A percentile compares a stretch with the other conserved stretches of the same genome.
Evolutionary conservation across 352 stramenopile genomes (phyloP).

Genomic region (Phytopythium ostracodes): DNA sequence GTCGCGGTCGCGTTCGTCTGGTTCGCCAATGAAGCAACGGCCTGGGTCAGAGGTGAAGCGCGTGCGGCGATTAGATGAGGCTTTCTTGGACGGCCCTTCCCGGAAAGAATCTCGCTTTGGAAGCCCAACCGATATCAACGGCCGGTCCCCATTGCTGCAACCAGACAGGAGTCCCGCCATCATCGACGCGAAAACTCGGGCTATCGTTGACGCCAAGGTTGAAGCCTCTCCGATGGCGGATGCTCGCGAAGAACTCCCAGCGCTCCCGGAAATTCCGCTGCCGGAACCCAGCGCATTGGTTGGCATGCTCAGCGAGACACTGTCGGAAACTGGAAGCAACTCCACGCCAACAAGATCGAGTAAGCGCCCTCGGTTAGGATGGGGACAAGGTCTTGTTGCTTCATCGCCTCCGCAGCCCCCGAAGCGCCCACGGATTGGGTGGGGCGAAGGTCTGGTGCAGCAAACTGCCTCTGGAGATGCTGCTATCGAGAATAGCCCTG

Average conservation of each 20-base stretch:
- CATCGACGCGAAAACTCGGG: not conserved
- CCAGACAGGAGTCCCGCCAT: not conserved
- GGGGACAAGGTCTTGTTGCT: constrained; percentile 78
- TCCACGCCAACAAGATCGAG: constrained; percentile 42
- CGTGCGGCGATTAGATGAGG: constrained; percentile 4
- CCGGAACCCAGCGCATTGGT: constrained; percentile 12
- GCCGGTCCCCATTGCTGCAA: not conserved
- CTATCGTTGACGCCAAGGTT: not conserved
- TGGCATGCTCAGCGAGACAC: constrained; percentile 11
- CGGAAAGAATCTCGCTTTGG: constrained; percentile 1
- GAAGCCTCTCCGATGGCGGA: not conserved
- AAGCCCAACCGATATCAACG: not conserved
- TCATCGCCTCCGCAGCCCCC: constrained; percentile 48
- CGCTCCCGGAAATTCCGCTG: constrained; percentile 63
- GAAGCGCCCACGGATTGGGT: constrained; percentile 79
- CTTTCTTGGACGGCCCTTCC: not conserved
- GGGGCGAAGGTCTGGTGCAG: constrained; percentile 72
- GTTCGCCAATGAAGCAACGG: constrained; percentile 9
- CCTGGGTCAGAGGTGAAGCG: constrained; percentile 14
- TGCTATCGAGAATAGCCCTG: not conserved
- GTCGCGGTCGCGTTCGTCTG: not conserved
- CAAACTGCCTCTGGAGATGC: constrained; percentile 7
- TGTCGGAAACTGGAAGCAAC: constrained; percentile 6
- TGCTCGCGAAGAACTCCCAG: constrained; percentile 48
- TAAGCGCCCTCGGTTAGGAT: constrained; percentile 69